phyloP scores from a whole-genome alignment of 352 stramenopile species.

The Phytophthora sp. region DNA sequence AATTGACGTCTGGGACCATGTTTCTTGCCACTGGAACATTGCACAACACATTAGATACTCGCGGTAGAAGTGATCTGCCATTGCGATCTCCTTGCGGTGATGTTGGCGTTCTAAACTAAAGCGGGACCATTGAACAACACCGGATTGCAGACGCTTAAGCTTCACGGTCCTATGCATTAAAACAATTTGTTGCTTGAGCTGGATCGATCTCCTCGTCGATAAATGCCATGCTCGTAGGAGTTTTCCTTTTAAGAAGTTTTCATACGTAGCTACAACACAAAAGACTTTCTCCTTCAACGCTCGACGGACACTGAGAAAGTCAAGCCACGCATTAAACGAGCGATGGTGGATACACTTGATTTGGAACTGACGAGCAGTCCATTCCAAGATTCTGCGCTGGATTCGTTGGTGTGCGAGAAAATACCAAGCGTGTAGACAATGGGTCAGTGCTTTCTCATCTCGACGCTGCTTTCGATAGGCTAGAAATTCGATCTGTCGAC shows the following conservation, averaged over 20 bases:
- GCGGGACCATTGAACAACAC: slow-evolving; percentile 17
- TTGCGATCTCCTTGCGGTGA: slow-evolving; percentile 10
- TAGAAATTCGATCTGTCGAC: slow-evolving; percentile 27
- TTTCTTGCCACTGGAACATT: slow-evolving; percentile 42
- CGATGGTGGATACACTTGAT: slow-evolving; percentile 13
- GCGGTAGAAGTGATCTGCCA: slow-evolving; percentile 33
- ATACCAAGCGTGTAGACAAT: slow-evolving; percentile 21
- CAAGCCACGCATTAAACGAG: slow-evolving; percentile 23
- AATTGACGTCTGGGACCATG: slow-evolving; percentile 19
- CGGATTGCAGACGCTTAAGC: slow-evolving; percentile 13
- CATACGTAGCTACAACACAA: slow-evolving; percentile 6
- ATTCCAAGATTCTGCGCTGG: slow-evolving; percentile 9
- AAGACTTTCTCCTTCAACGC: slow-evolving; percentile 4
- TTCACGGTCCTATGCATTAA: not conserved
- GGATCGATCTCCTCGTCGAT: not conserved
- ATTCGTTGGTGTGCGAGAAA: not conserved
- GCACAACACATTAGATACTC: slow-evolving; percentile 35
- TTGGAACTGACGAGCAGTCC: slow-evolving; percentile 24
- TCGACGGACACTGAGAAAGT: slow-evolving; percentile 2
- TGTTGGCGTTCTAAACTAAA: slow-evolving; percentile 7
- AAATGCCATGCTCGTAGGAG: slow-evolving; percentile 15
- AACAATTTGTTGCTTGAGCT: not conserved
- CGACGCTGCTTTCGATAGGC: slow-evolving; percentile 14
- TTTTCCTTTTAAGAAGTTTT: slow-evolving; percentile 10
- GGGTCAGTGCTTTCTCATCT: not conserved